Percentiles rank a stretch among this genome's conserved stretches.
These are phyloP conservation scores for Aspergillus melleus DNA, from an alignment of 2,329 filamentous ascomycete species.

Conservation along the genomic window DNA sequence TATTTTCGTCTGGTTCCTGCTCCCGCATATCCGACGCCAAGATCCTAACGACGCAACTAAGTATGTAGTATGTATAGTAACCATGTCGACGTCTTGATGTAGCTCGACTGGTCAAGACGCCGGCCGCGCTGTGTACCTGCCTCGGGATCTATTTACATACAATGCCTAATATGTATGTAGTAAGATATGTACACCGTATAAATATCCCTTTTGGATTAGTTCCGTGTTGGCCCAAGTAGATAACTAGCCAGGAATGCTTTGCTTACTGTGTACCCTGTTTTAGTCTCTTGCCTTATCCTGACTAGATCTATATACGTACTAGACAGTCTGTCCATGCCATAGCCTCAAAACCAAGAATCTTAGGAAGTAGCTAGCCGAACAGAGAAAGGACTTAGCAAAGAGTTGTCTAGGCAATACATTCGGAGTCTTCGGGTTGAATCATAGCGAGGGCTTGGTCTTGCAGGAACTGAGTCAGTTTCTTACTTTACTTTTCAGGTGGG, in stretches of 20 bases:
- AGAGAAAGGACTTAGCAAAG: no score
- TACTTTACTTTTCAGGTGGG: no score
- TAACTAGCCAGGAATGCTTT: no score
- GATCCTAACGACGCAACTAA: not conserved
- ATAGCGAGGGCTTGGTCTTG: not conserved
- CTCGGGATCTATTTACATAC: not conserved
- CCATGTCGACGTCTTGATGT: not conserved
- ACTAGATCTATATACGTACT: no score
- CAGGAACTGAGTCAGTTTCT: not conserved
- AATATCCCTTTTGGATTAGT: no score
- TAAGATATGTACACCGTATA: no score
- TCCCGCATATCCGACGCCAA: not conserved
- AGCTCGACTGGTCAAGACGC: no score
- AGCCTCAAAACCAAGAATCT: not conserved
- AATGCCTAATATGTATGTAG: no score
- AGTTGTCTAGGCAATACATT: not conserved
- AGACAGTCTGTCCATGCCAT: no score
- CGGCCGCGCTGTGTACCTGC: not conserved
- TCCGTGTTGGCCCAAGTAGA: no score
- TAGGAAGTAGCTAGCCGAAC: not conserved
- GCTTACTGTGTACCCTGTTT: no score
- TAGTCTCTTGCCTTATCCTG: no score
- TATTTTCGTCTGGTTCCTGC: not conserved
- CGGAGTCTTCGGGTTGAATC: not conserved
- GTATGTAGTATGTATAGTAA: not conserved